Evolutionary conservation across 164 flowering plant species (phyloP).

Genomic region (Hamamelis virginiana): DNA sequence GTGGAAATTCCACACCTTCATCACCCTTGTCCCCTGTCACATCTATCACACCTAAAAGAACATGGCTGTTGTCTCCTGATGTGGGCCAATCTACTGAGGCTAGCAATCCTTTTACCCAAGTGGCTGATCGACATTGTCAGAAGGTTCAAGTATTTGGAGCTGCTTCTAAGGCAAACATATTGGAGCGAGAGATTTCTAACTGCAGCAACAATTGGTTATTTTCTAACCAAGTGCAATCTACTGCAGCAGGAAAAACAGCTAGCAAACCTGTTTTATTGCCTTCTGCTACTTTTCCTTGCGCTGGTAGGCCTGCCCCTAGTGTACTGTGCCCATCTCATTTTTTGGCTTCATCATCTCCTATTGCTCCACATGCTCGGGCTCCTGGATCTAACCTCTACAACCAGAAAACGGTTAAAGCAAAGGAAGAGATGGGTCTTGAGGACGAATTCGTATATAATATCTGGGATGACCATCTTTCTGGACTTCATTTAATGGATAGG

Average conservation of each 20-base stretch:
- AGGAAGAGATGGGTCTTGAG: slow-evolving; percentile 26
- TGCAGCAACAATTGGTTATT: slow-evolving; percentile 4
- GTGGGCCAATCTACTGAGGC: slow-evolving; percentile 26
- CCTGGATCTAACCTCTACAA: slow-evolving; percentile 70
- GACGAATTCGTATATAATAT: slow-evolving; percentile 67
- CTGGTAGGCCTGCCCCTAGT: slow-evolving; percentile 27
- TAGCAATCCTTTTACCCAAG: slow-evolving; percentile 29
- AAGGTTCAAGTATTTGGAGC: slow-evolving; percentile 20
- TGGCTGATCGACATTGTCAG: slow-evolving; percentile 13
- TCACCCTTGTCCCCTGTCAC: slow-evolving; percentile 79
- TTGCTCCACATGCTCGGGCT: slow-evolving; percentile 72
- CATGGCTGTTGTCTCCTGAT: slow-evolving; percentile 34
- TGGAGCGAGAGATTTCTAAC: slow-evolving; percentile 21
- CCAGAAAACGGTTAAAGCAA: slow-evolving; percentile 25
- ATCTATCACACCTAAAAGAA: slow-evolving; percentile 32
- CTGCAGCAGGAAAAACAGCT: slow-evolving; percentile 21
- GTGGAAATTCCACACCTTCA: slow-evolving; percentile 93
- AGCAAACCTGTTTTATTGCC: slow-evolving; percentile 46
- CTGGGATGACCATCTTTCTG: slow-evolving; percentile 85
- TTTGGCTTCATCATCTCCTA: slow-evolving; percentile 42
- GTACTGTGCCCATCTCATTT: slow-evolving; percentile 20
- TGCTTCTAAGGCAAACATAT: slow-evolving; percentile 9
- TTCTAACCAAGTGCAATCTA: slow-evolving; percentile 29
- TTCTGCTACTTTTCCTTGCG: slow-evolving; percentile 64
- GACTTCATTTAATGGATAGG: slow-evolving; percentile 32